Base-by-base conservation (phyloP, 768 basidiomycete genomes). In the Symmetrospora coprosmae region DNA sequence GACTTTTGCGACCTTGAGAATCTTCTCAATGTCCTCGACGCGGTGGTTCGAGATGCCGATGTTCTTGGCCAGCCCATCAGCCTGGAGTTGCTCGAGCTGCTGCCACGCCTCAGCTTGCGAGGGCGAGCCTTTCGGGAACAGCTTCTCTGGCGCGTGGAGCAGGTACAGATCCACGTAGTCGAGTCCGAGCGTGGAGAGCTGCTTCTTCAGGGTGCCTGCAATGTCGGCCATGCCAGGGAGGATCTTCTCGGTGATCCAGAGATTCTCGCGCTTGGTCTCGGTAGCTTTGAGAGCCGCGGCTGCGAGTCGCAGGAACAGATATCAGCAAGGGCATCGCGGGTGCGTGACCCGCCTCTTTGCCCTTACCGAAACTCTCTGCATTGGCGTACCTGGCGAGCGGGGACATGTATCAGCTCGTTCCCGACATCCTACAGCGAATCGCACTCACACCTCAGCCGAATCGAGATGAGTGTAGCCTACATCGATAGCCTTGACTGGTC, bases 111-210 rank as follows among this genome's bases (percentile, higher is more conserved):
- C 52, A 16, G 43, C 38, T 47, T 58, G 40, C 16, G 55, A 58
- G 17, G 55, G 55, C 21, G 30, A 23, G 14, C 55, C 55, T 46
- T 58, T 58, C 8, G 55, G 55, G 41, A 58, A 58, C 9, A 46
- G 39, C 13, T 58, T 58, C 40, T 58, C 55, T 25, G 55, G 55
- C 25, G 55, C 55, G 19, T 63, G 56, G 2, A 63, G 25, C 16
- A 63, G 62, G 41, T 63, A 63, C 3, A 63, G 46, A 31, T 63
- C 62, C 6, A 63, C 52, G 27, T 63, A 59, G 23, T 47, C 41
- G 9, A 49, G 23, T 9, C 43, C 37, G 25, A 63, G 53, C 46
- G 59, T 8, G 2, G 19, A 31, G 33, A 60, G 55, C 55, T 59
- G 58, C n/a, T 43, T 48, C 35, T 47, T 58, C 21, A 63, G 27